Percentiles rank a stretch among this genome's conserved stretches.
Evolutionary conservation across 768 basidiomycete genomes (phyloP).

Genomic region (Suillus bovinus): DNA sequence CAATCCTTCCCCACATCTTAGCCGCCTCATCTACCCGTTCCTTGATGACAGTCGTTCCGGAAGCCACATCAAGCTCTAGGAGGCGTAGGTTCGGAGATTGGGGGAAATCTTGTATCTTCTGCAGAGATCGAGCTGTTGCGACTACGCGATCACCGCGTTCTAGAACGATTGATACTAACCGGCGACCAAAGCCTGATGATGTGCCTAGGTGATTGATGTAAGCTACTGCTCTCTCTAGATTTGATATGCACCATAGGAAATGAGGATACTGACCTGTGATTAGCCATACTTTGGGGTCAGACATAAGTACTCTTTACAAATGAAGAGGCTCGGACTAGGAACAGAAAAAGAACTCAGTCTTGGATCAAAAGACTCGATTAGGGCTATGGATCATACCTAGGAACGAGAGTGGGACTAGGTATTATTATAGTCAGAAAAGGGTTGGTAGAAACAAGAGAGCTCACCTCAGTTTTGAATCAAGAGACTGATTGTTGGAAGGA

Average conservation of each 20-base stretch:
- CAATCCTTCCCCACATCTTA: slow-evolving; percentile 54
- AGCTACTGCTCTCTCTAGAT: neutral
- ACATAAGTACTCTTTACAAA: too few species aligned
- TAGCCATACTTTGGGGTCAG: slow-evolving; percentile 19
- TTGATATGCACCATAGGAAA: neutral
- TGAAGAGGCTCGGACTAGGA: too few species aligned
- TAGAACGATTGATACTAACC: slow-evolving; percentile 47
- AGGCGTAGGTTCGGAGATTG: slow-evolving; percentile 37
- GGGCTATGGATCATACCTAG: too few species aligned
- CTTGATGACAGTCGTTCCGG: slow-evolving; percentile 43
- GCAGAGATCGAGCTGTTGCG: slow-evolving; percentile 50
- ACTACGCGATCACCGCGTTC: slow-evolving; percentile 63
- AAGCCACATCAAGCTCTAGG: slow-evolving; percentile 53
- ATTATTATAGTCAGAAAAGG: too few species aligned
- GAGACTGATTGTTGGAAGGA: too few species aligned
- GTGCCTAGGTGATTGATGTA: slow-evolving; percentile 38
- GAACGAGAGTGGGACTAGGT: too few species aligned
- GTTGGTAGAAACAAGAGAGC: too few species aligned
- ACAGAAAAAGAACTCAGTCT: too few species aligned
- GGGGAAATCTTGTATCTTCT: slow-evolving; percentile 39
- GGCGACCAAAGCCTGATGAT: slow-evolving; percentile 60
- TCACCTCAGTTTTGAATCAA: too few species aligned
- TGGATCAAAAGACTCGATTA: too few species aligned
- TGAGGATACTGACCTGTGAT: slow-evolving; percentile 20
- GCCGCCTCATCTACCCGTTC: slow-evolving; percentile 43